A percentile compares a stretch with the other conserved stretches of the same genome.
Conservation (phyloP, 106 monocot genomes). For the Iris macrosiphon region DNA sequence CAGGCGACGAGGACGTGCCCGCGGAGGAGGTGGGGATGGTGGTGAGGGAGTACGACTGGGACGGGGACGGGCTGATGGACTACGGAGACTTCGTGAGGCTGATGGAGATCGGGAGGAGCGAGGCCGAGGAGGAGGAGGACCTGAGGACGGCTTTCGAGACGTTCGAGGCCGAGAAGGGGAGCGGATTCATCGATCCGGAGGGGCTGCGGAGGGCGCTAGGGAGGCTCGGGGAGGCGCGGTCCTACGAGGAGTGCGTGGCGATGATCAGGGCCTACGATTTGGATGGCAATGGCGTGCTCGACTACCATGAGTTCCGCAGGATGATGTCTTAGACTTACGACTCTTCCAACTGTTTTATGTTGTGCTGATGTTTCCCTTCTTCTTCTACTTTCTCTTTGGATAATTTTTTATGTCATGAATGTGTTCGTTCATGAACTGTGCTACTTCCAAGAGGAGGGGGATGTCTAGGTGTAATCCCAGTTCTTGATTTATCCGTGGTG, state of each 20-base stretch:
- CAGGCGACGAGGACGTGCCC: slow-evolving; percentile 15
- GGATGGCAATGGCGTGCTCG: slow-evolving; percentile 40
- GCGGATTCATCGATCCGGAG: slow-evolving; percentile 23
- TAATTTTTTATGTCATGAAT: no score
- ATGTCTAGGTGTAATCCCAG: no score
- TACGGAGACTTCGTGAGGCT: slow-evolving; percentile 31
- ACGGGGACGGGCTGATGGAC: slow-evolving; percentile 18
- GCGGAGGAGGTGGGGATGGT: slow-evolving; percentile 7
- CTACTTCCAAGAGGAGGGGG: no score
- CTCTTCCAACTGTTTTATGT: no score
- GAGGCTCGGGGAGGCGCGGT: slow-evolving; percentile 25
- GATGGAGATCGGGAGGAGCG: slow-evolving; percentile 6
- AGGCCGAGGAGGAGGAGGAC: slow-evolving; percentile 16
- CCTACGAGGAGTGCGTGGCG: slow-evolving; percentile 31
- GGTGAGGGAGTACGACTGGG: slow-evolving; percentile 8
- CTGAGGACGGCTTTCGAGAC: slow-evolving; percentile 32
- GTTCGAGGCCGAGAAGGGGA: slow-evolving; percentile 29
- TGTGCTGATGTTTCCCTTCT: no score
- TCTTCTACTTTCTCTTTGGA: no score
- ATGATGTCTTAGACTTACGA: slow-evolving; percentile 31
- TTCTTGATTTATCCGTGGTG: no score
- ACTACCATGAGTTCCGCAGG: slow-evolving; percentile 30
- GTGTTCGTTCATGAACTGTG: no score
- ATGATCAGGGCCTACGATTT: slow-evolving; percentile 45
- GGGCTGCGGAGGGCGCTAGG: slow-evolving; percentile 22